These are phyloP conservation scores for Ilex aquifolium DNA, from an alignment of 257 asterid species.

Conservation along the genomic window DNA sequence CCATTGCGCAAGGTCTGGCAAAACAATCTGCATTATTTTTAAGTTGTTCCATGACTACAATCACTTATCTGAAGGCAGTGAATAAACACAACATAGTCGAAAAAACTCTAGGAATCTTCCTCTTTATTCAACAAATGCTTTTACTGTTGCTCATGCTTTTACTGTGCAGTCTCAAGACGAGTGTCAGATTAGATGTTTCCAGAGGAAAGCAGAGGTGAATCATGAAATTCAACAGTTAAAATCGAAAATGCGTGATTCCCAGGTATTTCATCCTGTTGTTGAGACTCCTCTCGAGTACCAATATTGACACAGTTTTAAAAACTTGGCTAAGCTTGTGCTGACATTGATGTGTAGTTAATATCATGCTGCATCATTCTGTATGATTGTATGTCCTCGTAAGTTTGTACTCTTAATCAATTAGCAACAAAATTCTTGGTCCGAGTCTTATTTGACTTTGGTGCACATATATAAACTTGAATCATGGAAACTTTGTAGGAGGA, in stretches of 20 bases:
- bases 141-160: constrained; percentile 7
- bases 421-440: neutral
- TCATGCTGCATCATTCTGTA: neutral
- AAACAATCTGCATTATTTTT: constrained; percentile 3
- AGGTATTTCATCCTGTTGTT: constrained; percentile 30
- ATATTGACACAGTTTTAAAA: neutral
- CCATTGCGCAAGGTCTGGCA: constrained; percentile 70
- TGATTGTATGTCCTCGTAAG: neutral
- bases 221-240: constrained; percentile 93
- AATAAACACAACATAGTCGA: too few species aligned
- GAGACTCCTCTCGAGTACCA: neutral
- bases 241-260: constrained; percentile 96
- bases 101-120: neutral
- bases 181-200: constrained; percentile 70
- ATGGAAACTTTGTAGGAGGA: too few species aligned
- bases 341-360: neutral
- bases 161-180: constrained; percentile 75
- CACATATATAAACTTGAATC: too few species aligned
- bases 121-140: neutral
- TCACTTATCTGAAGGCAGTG: too few species aligned
- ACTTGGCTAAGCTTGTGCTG: neutral
- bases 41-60: too few species aligned
- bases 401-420: neutral
- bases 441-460: neutral
- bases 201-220: constrained; percentile 91